These are phyloP conservation scores for Phytophthora pluvialis DNA, from an alignment of 352 stramenopile species.

Conservation along the genomic window DNA sequence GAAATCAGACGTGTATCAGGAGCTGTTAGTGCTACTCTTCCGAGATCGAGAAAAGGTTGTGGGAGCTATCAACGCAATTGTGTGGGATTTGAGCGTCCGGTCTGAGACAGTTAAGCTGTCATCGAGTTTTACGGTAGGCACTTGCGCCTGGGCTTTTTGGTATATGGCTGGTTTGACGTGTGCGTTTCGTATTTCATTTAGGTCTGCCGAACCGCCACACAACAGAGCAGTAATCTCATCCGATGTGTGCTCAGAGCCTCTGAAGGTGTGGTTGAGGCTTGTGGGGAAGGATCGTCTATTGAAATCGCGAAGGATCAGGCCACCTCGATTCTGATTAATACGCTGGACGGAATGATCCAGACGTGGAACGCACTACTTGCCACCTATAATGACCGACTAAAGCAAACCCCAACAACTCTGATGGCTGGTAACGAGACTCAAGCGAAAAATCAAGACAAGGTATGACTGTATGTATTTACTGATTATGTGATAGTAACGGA, in stretches of 20 bases:
- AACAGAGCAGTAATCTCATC: slow-evolving; percentile 17
- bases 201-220: slow-evolving; percentile 33
- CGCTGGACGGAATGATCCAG: slow-evolving; percentile 48
- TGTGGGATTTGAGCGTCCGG: slow-evolving; percentile 45
- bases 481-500: background rate
- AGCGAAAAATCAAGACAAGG: slow-evolving; percentile 46
- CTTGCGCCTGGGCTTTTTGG: background rate
- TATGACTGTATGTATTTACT: slow-evolving; percentile 6
- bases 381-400: slow-evolving; percentile 55
- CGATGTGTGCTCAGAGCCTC: slow-evolving; percentile 47
- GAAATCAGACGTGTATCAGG: slow-evolving; percentile 65
- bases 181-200: slow-evolving; percentile 15
- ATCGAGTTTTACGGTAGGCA: slow-evolving; percentile 38
- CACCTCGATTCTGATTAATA: slow-evolving; percentile 38
- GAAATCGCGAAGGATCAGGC: slow-evolving; percentile 42
- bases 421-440: slow-evolving; percentile 78
- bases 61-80: slow-evolving; percentile 37
- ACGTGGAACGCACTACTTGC: slow-evolving; percentile 57
- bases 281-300: slow-evolving; percentile 34
- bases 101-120: slow-evolving; percentile 34
- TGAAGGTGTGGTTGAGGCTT: slow-evolving; percentile 41
- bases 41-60: slow-evolving; percentile 50
- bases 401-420: slow-evolving; percentile 53
- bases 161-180: slow-evolving; percentile 9
- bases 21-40: slow-evolving; percentile 64